Evolutionary conservation across 2,329 filamentous ascomycete genomes (phyloP).

Genomic region (Simplicillium aogashimaense): DNA sequence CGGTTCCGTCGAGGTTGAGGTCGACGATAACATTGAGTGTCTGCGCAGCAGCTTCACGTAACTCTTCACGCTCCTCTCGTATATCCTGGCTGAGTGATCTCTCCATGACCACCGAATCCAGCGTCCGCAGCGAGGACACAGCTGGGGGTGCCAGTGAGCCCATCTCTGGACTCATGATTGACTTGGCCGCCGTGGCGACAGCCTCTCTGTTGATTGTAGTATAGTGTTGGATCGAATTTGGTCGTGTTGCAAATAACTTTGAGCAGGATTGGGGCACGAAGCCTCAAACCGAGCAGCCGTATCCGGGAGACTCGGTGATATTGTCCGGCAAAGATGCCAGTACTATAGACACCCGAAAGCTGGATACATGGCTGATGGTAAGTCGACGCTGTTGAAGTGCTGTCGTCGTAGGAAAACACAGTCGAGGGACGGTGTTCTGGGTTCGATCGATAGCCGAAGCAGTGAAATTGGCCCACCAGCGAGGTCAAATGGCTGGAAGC

Average conservation of each 20-base stretch:
- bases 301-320: conserved; percentile 1
- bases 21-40: conserved; percentile 95
- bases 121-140: conserved; percentile 40
- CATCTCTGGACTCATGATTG: conserved; percentile 28
- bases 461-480: too few relatives aligned
- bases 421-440: neutral
- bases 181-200: conserved; percentile 1
- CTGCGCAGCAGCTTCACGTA: conserved; percentile 92
- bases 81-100: conserved; percentile 78
- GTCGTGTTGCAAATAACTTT: conserved; percentile 3
- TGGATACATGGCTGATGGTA: conserved; percentile 33
- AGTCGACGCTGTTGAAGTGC: conserved; percentile 2
- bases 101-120: conserved; percentile 44
- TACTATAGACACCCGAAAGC: conserved; percentile 33
- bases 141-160: conserved; percentile 39
- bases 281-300: conserved; percentile 8
- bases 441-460: too few relatives aligned
- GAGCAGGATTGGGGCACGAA: neutral
- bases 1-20: conserved; percentile 77
- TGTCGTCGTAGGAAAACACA: neutral
- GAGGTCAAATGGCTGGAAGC: too few relatives aligned
- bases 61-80: conserved; percentile 82
- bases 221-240: neutral
- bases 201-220: too few relatives aligned
- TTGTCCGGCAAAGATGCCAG: conserved; percentile 33